Evolutionary conservation across 2,329 filamentous ascomycete genomes (phyloP).

Genomic region (Ophiostoma tasmaniense): DNA sequence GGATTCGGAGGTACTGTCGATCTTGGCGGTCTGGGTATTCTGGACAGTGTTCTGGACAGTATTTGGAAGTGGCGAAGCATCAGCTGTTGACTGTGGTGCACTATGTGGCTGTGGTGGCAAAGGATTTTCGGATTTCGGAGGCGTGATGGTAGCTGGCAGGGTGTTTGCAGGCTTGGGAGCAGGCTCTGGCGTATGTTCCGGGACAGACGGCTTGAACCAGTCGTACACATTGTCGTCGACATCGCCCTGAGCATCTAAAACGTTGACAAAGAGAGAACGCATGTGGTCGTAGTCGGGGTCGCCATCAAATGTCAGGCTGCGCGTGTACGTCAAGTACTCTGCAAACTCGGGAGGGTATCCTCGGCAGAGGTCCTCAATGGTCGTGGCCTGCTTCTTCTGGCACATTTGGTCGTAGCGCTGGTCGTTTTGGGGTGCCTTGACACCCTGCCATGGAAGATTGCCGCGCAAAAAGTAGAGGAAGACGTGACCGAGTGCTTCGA

Average conservation of each 20-base stretch:
- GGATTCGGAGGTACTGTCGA: not conserved
- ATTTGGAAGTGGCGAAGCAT: not conserved
- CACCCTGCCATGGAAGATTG: slow-evolving; percentile 61
- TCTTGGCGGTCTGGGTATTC: not conserved
- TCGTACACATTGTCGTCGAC: slow-evolving; percentile 97
- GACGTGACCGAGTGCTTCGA: slow-evolving; percentile 78
- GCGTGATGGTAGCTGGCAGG: not conserved
- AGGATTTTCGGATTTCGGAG: not conserved
- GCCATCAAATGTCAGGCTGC: slow-evolving; percentile 94
- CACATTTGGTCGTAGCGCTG: slow-evolving; percentile 99
- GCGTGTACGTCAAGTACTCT: slow-evolving; percentile 93
- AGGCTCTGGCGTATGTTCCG: not conserved
- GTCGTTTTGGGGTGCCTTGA: slow-evolving; percentile 68
- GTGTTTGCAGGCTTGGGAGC: not conserved
- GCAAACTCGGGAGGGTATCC: slow-evolving; percentile 94
- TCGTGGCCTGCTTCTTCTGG: slow-evolving; percentile 97
- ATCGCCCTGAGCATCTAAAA: slow-evolving; percentile 84
- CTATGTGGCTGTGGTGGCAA: not conserved
- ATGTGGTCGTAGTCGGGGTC: slow-evolving; percentile 97
- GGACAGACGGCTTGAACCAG: slow-evolving; percentile 84
- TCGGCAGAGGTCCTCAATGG: slow-evolving; percentile 92
- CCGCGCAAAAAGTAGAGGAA: slow-evolving; percentile 67
- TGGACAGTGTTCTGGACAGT: not conserved
- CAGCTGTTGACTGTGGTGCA: not conserved
- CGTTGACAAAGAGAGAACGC: slow-evolving; percentile 87